These are phyloP conservation scores for Rhodotorula sp. DNA, from an alignment of 1,284 basidiomycete species.

Conservation along the genomic window DNA sequence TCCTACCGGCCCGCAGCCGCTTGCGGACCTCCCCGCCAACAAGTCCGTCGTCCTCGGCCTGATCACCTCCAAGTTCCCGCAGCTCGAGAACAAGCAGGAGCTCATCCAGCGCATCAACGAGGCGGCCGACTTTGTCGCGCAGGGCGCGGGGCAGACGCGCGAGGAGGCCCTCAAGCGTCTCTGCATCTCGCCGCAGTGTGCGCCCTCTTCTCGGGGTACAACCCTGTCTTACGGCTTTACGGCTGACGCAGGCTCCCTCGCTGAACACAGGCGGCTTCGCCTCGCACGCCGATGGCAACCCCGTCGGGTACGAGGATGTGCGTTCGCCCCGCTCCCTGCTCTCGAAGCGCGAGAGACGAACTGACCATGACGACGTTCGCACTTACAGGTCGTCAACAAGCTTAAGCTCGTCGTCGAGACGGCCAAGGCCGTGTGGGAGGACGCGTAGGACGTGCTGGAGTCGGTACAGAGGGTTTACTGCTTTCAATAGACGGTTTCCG, in stretches of 20 bases:
- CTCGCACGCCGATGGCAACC: constrained; percentile 48
- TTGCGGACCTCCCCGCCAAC: constrained; percentile 65
- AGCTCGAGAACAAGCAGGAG: constrained; percentile 65
- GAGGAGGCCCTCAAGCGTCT: constrained; percentile 58
- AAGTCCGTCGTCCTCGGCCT: constrained; percentile 73
- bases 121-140: constrained; percentile 63
- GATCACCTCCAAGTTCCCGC: constrained; percentile 68
- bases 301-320: constrained; percentile 2
- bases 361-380: background rate
- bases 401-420: constrained; percentile 2
- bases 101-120: constrained; percentile 64
- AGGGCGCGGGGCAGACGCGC: constrained; percentile 50
- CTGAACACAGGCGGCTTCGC: constrained; percentile 74
- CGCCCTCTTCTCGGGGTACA: constrained; percentile 62
- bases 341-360: background rate
- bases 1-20: constrained; percentile 52
- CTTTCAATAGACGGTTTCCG: no score
- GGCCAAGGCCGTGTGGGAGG: background rate
- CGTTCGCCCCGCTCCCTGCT: background rate
- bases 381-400: constrained; percentile 5
- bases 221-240: no score
- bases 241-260: constrained; percentile 66
- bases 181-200: constrained; percentile 71
- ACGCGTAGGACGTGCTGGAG: background rate
- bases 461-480: no score